phyloP scores from a whole-genome alignment of 306 rosid species.

The Trifolium dubium region DNA sequence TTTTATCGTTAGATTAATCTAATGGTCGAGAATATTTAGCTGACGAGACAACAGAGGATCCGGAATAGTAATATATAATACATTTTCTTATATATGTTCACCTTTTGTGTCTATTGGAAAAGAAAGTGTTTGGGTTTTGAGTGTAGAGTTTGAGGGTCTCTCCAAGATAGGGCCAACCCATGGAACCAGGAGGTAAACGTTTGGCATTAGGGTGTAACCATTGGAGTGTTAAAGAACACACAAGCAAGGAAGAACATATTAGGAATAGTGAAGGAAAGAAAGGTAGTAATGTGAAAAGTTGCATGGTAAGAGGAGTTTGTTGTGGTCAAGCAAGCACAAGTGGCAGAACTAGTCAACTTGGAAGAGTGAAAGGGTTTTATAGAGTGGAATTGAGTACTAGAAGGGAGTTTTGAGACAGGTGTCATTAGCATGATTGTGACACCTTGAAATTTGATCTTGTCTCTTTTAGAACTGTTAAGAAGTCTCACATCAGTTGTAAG shows the following conservation, averaged over 20 bases:
- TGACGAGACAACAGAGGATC: neutral
- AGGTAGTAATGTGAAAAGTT: neutral
- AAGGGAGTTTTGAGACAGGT: neutral
- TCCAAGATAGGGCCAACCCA: neutral
- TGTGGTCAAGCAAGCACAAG: neutral
- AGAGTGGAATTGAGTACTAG: neutral
- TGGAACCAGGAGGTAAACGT: neutral
- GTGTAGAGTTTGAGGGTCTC: conserved; percentile 3
- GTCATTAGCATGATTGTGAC: neutral
- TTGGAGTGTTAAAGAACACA: neutral
- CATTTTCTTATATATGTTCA: neutral
- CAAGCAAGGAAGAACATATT: neutral
- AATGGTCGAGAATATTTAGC: neutral
- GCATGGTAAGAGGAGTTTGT: neutral
- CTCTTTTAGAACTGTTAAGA: too few species aligned
- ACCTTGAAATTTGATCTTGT: too few species aligned
- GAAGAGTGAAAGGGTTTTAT: neutral
- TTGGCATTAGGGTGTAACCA: neutral
- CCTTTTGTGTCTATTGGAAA: neutral
- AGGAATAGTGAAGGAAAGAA: neutral
- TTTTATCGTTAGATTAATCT: neutral
- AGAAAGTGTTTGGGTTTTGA: neutral
- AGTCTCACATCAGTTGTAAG: too few species aligned
- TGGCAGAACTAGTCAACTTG: neutral
- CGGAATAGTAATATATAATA: too few species aligned